These are phyloP conservation scores for Colletotrichum eremochloae DNA, from an alignment of 2,329 filamentous ascomycete genomes.

Conservation along the genomic window DNA sequence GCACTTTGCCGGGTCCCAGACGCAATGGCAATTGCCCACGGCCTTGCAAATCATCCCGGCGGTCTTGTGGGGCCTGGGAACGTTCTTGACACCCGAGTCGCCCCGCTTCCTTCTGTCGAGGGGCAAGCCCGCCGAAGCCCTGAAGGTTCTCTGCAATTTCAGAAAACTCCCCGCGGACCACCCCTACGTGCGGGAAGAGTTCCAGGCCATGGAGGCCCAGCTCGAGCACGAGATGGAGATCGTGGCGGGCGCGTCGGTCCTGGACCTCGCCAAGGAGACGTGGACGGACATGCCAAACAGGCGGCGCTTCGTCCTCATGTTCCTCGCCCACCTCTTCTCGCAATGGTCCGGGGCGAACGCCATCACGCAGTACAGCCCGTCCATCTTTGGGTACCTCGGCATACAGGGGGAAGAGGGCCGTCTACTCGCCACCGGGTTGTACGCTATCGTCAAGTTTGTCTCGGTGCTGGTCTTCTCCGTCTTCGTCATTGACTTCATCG, in stretches of 20 bases:
- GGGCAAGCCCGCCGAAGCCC: slow-evolving; percentile 43
- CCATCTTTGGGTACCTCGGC: slow-evolving; percentile 49
- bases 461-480: slow-evolving; percentile 47
- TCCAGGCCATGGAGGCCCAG: slow-evolving; percentile 49
- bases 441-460: slow-evolving; percentile 49
- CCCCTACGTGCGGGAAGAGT: slow-evolving; percentile 47
- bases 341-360: slow-evolving; percentile 50
- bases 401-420: slow-evolving; percentile 45
- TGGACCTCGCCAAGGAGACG: slow-evolving; percentile 52
- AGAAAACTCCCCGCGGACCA: slow-evolving; percentile 47
- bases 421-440: slow-evolving; percentile 47
- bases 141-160: slow-evolving; percentile 44
- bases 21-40: slow-evolving; percentile 49
- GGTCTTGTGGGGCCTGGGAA: slow-evolving; percentile 46
- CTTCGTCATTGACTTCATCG: slow-evolving; percentile 50
- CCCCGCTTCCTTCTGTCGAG: slow-evolving; percentile 46
- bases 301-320: slow-evolving; percentile 50
- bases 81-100: slow-evolving; percentile 47
- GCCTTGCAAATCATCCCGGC: slow-evolving; percentile 47
- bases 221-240: slow-evolving; percentile 53
- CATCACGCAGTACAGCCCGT: slow-evolving; percentile 49
- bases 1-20: slow-evolving; percentile 44
- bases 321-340: slow-evolving; percentile 47
- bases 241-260: slow-evolving; percentile 47
- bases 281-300: slow-evolving; percentile 48